phyloP scores from a whole-genome alignment of 768 basidiomycete species.

The Auricularia sp. region DNA sequence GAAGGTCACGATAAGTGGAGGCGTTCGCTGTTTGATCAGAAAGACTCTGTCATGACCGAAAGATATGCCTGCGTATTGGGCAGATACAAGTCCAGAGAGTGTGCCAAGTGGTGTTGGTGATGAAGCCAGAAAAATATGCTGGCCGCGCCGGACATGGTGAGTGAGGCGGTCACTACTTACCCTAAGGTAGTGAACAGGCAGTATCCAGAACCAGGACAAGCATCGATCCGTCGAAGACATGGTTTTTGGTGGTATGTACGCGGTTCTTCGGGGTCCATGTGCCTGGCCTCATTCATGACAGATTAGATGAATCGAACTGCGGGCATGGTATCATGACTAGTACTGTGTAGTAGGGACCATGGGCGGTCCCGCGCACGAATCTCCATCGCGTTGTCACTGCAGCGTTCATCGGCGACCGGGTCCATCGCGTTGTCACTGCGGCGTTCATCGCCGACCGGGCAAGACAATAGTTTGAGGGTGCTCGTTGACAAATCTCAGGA shows the following conservation, averaged over 20 bases:
- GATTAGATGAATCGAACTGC: slow-evolving; percentile 55
- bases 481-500: too few relatives aligned
- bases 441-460: too few relatives aligned
- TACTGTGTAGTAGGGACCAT: slow-evolving; percentile 43
- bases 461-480: too few relatives aligned
- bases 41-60: too few relatives aligned
- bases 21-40: too few relatives aligned
- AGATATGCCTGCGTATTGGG: too few relatives aligned
- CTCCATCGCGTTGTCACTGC: slow-evolving; percentile 36
- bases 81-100: too few relatives aligned
- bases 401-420: slow-evolving; percentile 42
- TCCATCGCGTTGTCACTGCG: too few relatives aligned
- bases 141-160: slow-evolving; percentile 22
- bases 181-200: not conserved
- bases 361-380: slow-evolving; percentile 62
- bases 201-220: slow-evolving; percentile 32
- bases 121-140: too few relatives aligned
- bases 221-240: slow-evolving; percentile 47
- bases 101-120: too few relatives aligned
- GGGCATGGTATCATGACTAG: slow-evolving; percentile 68
- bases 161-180: slow-evolving; percentile 16
- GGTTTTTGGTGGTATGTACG: slow-evolving; percentile 50
- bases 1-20: too few relatives aligned
- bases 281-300: slow-evolving; percentile 15
- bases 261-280: not conserved